Evolutionary conservation across 805 yeast genomes (phyloP), one percentile per base, ranked within the genome.

Genomic region (Millerago galiae): DNA sequence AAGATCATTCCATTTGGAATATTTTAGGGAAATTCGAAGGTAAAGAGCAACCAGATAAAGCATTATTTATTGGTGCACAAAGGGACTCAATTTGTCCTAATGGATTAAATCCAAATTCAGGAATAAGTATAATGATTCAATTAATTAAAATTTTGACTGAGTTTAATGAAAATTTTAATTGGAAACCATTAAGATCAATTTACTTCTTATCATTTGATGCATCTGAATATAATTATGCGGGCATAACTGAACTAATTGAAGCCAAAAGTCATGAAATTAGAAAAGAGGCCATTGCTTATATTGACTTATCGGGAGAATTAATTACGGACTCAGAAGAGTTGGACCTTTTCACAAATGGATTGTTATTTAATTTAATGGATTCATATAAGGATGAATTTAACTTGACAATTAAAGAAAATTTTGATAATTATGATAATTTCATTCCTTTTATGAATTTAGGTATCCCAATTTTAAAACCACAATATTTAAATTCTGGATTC

Each of bases 201-300:
- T 81, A 82, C 55, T 89, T 90, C 63, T 77, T 79, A 0, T 85
- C 95, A 1, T 88, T 84, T 67, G 95, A 90, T 53, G 96, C 85
- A 1, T 67, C 83, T 0, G 79, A 81, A 47, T 88, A 83, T 54
- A 89, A 89, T 57, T 65, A 72, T 50, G 95, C 93, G 0, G 98
- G 98, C 0, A 71, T 86, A n/a, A 72, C 89, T 0, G 91, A 83
- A 54, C 79, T 90, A 73, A 70, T 81, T 7, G 85, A 83, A 51
- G 65, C 69, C 30, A 72, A 73, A 43, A 59, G 65, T n/a, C 71
- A 73, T 18, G 71, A 69, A 32, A 63, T 88, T 24, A 65, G 70
- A 41, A 70, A 75, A 37, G 81, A 82, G 49, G 82, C 83, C 0
- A 79, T 75, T 53, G 70, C 86, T 0, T 83, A 84, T 50, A 71